Evolutionary conservation across 2,329 filamentous ascomycete species (phyloP).

Genomic region (Alternaria burnsii): DNA sequence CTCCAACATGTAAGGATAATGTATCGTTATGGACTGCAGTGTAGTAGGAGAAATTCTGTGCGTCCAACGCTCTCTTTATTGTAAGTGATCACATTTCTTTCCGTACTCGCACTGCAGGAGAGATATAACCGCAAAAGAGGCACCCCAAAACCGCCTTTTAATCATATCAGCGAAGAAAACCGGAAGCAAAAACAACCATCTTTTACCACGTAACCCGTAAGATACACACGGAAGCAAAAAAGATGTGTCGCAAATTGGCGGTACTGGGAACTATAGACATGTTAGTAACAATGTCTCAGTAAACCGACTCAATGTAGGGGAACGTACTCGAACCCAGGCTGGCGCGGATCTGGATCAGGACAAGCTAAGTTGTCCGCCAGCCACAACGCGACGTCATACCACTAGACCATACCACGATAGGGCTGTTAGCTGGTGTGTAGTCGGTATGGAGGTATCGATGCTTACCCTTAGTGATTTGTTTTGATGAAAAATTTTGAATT

Average conservation of each 20-base stretch:
- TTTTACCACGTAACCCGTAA: not conserved
- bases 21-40: not conserved
- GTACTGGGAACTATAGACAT: slow-evolving; percentile 38
- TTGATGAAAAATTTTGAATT: too few species aligned
- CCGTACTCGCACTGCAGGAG: not conserved
- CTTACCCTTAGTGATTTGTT: too few species aligned
- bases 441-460: too few species aligned
- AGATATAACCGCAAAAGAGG: not conserved
- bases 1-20: not conserved
- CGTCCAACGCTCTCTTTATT: not conserved
- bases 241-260: slow-evolving; percentile 29
- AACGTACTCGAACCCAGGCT: slow-evolving; percentile 41
- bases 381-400: slow-evolving; percentile 45
- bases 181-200: not conserved
- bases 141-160: accelerated
- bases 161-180: not conserved
- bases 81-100: not conserved
- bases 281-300: slow-evolving; percentile 25
- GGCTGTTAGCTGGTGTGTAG: not conserved
- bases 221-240: not conserved
- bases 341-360: slow-evolving; percentile 36
- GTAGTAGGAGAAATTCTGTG: not conserved
- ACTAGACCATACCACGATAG: slow-evolving; percentile 26
- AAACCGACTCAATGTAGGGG: not conserved
- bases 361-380: slow-evolving; percentile 27